Base-by-base conservation (phyloP, 306 rosid species). In the Quercus bicolor region DNA sequence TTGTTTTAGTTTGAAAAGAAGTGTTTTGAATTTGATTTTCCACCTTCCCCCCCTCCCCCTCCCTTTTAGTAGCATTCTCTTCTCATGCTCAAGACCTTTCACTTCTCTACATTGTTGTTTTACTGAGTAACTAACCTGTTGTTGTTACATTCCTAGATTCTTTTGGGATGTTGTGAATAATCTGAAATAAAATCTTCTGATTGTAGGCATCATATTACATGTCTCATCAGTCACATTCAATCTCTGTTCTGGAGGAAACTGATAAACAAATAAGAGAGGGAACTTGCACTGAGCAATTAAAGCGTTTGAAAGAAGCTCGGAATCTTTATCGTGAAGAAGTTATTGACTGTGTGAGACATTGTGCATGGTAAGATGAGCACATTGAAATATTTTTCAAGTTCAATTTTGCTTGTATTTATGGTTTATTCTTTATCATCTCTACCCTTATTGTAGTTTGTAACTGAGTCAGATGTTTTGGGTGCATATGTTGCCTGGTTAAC, bases 181-280 rank as follows among this genome's bases (percentile, higher is more conserved):
- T 83, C 78, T 75, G 59, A 86, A 56, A n/a, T 34, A 26, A 51
- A 33, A 65, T 70, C 15, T 61, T 74, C 74, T 77, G 84, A 52
- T 87, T 85, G 83, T 75, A 94, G 98, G 97, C 94, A 45, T 90
- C 97, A 11, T 85, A 89, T 85, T 92, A 89, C 89, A 82, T 90
- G 89, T 88, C 92, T 74, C 97, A 92, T 85, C 93, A 91, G 72
- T 83, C 86, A 8, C 96, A 91, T 37, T 87, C 87, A 64, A 86
- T 89, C 68, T 84, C 96, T 78, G 87, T 87, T 18, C 84, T 91
- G 56, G 96, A 91, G 80, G 96, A 94, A 90, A 88, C 93, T 82
- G 97, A 94, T 87, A 94, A 84, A 80, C 94, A 94, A 86, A 88
- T 94, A 70, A 86, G 92, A 85, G 98, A 91, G 70, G 75, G 92